Evolutionary conservation across 164 flowering plant genomes (phyloP), one percentile per base, ranked within the genome.

Genomic region (Pachysandra terminalis): DNA sequence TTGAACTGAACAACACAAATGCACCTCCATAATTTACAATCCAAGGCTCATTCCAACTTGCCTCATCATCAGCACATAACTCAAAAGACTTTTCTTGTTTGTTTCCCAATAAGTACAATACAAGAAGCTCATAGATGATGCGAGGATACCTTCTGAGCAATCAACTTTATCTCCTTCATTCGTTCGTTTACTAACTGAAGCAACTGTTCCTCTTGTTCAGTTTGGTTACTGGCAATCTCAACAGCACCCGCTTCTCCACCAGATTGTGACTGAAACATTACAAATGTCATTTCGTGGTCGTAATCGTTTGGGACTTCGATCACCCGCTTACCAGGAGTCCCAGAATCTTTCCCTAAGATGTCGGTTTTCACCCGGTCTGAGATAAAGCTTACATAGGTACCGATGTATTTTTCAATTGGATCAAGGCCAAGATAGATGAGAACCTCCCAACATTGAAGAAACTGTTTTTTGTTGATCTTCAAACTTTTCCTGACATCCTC

Each of bases 391-490:
- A 68, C 69, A 74, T 74, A 96, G 63, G 84, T 86, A 63, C 89
- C 88, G 81, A 83, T 76, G 78, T 73, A 68, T 69, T 72, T 78
- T 28, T 88, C 88, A 56, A 75, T 68, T 10, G 85, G 87, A 62
- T 85, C 80, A 56, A 95, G 86, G 51, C 82, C 78, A 45, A 91
- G 83, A 70, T 88, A 93, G 49, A 96, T 73, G 52, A 96, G 86
- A 73, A 96, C 75, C 79, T 96, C 98, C 99, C 99, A 93, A 65
- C 99, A 96, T 56, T 83, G 86, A 9, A 81, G 77, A 72, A 93
- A 87, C 71, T 96, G 99, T 73, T 86, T 93, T 81, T 83, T 90
- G 86, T 80, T 92, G 63, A 93, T 93, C 73, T 93, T 93, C 68
- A 91, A 73, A 41, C 59, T 71, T 71, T 78, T 81, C 64, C 93